These are phyloP conservation scores for Trametes villosa DNA, from an alignment of 768 basidiomycete species.

Conservation along the genomic window DNA sequence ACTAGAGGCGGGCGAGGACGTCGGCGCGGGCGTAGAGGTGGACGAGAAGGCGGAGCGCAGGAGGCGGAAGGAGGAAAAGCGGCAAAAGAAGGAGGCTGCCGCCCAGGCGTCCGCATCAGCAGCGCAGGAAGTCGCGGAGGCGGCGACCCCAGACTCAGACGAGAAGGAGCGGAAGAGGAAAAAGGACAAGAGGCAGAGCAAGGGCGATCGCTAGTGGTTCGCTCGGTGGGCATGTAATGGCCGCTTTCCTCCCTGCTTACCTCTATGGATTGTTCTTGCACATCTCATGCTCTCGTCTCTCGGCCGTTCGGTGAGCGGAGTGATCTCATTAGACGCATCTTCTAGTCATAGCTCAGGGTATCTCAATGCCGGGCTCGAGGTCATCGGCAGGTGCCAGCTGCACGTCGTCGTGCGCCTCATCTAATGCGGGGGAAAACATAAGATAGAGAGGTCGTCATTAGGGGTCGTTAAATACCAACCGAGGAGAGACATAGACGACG, in stretches of 20 bases:
- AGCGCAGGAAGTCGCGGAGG: slow-evolving; percentile 9
- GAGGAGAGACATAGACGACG: slow-evolving; percentile 12
- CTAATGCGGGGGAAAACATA: slow-evolving; percentile 7
- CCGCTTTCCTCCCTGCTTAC: too few species aligned
- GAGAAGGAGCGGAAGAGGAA: slow-evolving; percentile 34
- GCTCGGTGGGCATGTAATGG: background rate
- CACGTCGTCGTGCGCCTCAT: too few species aligned
- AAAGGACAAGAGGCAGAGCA: slow-evolving; percentile 31
- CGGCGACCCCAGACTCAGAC: slow-evolving; percentile 17
- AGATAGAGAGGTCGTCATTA: slow-evolving; percentile 25
- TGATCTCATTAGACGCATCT: background rate
- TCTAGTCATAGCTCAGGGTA: background rate
- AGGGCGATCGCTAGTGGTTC: slow-evolving; percentile 5
- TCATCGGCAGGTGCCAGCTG: too few species aligned
- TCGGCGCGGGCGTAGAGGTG: background rate
- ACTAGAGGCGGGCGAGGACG: background rate
- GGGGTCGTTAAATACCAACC: slow-evolving; percentile 27
- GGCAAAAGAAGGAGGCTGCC: slow-evolving; percentile 25
- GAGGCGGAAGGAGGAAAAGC: slow-evolving; percentile 31
- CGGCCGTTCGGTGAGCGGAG: background rate
- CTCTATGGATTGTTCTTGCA: background rate
- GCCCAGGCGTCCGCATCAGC: slow-evolving; percentile 15
- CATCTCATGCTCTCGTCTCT: background rate
- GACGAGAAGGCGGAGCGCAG: slow-evolving; percentile 27
- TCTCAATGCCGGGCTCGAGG: background rate